A percentile compares a stretch with the other conserved stretches of the same genome.
Evolutionary conservation across 768 basidiomycete genomes (phyloP).

Genomic region (Suillus fuscotomentosus): DNA sequence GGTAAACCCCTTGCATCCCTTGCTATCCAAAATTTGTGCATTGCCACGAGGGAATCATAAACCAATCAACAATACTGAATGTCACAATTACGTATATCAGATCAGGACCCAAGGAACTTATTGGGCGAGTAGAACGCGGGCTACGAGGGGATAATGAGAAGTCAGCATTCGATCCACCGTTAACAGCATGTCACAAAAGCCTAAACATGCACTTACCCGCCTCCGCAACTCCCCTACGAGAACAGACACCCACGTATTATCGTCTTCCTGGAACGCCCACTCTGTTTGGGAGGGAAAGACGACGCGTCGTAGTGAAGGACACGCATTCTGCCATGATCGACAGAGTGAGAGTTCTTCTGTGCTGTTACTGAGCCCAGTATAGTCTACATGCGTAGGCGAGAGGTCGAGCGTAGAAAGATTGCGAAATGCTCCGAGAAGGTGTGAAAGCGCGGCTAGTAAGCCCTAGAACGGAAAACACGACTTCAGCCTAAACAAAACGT

Average conservation of each 20-base stretch:
- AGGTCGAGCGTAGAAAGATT: conserved; percentile 55
- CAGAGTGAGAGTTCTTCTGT: conserved; percentile 53
- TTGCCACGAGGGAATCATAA: background rate
- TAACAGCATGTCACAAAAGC: conserved; percentile 1
- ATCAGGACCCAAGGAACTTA: conserved; percentile 4
- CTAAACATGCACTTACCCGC: conserved; percentile 1
- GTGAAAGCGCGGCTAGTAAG: conserved; percentile 57
- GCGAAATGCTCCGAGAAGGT: conserved; percentile 51
- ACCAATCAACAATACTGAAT: background rate
- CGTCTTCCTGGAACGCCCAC: conserved; percentile 40
- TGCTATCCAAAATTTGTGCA: background rate
- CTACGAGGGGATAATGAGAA: background rate
- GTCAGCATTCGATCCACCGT: background rate
- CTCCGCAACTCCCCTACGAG: background rate
- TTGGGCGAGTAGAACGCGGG: conserved; percentile 9
- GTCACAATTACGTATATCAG: background rate
- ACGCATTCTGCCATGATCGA: conserved; percentile 51
- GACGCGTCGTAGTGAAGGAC: conserved; percentile 50
- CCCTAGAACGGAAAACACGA: conserved; percentile 35
- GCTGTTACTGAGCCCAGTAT: conserved; percentile 34
- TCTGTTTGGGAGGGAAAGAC: conserved; percentile 57
- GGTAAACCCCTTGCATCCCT: background rate
- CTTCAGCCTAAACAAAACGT: background rate
- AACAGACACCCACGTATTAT: conserved; percentile 32
- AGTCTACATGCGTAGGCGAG: conserved; percentile 55